Percentiles rank a stretch among this genome's conserved stretches.
Conservation (phyloP, 768 basidiomycete species). For the Russula sp. region DNA sequence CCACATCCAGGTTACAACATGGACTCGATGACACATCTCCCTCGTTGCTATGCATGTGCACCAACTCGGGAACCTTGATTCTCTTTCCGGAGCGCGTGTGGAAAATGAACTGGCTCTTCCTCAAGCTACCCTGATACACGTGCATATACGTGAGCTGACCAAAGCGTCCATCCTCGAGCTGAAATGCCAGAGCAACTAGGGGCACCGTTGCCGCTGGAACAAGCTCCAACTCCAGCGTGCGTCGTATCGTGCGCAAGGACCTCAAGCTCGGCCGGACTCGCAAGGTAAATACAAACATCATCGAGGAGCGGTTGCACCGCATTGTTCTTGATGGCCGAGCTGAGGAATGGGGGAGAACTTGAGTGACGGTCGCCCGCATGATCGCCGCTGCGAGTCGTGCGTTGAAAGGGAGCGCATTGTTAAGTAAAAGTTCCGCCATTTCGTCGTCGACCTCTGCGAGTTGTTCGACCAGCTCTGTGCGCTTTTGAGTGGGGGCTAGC, state of each 20-base stretch:
- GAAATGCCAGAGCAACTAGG: constrained; percentile 93
- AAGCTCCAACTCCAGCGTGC: constrained; percentile 69
- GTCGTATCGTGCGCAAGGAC: constrained; percentile 62
- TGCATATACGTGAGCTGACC: constrained; percentile 98
- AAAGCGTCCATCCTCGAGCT: constrained; percentile 95
- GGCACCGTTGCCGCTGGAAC: constrained; percentile 82
- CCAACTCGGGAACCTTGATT: constrained; percentile 93
- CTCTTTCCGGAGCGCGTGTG: constrained; percentile 95
- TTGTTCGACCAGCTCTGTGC: constrained; percentile 87
- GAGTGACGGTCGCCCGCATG: constrained; percentile 86
- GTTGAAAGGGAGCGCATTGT: constrained; percentile 75
- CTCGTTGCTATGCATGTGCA: constrained; percentile 97
- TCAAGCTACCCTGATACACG: constrained; percentile 93
- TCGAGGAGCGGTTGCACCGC: constrained; percentile 79
- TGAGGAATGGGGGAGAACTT: constrained; percentile 94
- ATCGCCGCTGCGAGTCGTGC: constrained; percentile 79
- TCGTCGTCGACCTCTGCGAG: constrained; percentile 95
- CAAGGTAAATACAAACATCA: constrained; percentile 90
- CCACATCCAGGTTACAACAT: not conserved
- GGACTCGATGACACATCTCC: constrained; percentile 60
- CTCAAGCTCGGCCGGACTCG: constrained; percentile 76
- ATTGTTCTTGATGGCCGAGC: constrained; percentile 97
- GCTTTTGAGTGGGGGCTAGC: constrained; percentile 76
- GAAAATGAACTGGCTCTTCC: constrained; percentile 79
- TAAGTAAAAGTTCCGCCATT: constrained; percentile 87